Conservation (phyloP, 352 stramenopile species). For the Globisporangium acanthophoron region DNA sequence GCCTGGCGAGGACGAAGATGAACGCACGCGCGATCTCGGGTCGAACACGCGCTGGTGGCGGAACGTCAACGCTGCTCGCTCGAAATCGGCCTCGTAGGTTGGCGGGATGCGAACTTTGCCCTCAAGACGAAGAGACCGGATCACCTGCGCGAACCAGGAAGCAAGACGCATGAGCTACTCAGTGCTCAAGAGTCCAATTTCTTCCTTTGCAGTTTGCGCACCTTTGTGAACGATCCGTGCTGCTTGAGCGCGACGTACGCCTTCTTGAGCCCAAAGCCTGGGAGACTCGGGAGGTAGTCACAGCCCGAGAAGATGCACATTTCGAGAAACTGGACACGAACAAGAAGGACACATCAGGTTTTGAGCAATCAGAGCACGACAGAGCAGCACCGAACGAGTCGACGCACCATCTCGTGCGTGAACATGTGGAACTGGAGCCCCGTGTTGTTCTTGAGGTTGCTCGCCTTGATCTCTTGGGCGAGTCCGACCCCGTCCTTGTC, state of each 20-base stretch:
- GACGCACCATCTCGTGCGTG: conserved; percentile 75
- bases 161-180: not conserved
- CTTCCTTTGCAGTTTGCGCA: conserved; percentile 10
- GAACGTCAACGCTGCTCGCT: conserved; percentile 57
- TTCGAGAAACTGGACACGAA: conserved; percentile 59
- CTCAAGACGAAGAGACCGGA: conserved; percentile 54
- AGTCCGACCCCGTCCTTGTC: conserved; percentile 80
- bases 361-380: not conserved
- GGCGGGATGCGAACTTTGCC: conserved; percentile 47
- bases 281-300: conserved; percentile 82
- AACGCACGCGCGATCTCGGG: conserved; percentile 37
- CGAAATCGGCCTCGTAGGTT: conserved; percentile 63
- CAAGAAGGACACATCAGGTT: not conserved
- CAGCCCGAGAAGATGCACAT: conserved; percentile 92
- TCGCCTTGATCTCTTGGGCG: conserved; percentile 79
- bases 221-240: conserved; percentile 61
- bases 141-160: conserved; percentile 25
- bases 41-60: conserved; percentile 69
- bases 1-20: not conserved
- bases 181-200: not conserved
- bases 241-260: conserved; percentile 67
- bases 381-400: not conserved
- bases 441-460: conserved; percentile 72
- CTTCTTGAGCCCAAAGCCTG: conserved; percentile 81
- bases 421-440: conserved; percentile 74